Base-by-base conservation (phyloP, 768 basidiomycete genomes). In the Suillus brevipes region DNA sequence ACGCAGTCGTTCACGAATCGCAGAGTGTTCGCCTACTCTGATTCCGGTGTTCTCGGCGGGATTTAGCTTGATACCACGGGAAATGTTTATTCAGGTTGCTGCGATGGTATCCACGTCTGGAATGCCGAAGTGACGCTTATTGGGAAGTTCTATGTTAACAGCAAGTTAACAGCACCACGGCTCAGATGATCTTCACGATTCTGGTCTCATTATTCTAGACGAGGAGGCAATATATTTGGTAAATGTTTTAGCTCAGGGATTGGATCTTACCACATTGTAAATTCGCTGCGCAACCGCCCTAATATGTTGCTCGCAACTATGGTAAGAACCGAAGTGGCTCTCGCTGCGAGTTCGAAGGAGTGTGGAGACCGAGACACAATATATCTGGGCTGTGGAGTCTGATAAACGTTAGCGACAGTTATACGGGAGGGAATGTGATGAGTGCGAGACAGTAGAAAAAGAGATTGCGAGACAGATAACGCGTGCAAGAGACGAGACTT, bases 41-140 rank as follows among this genome's bases (percentile, higher is more conserved):
- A 89, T 65, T 78, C 86, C 20, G 89, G 87, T 10, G 75, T 85
- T 38, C 83, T 87, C n/a, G 89, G 90, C 67, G 88, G 88, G 8
- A 71, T 89, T 10, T 84, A 87, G 67, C 77, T 87, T 5, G 89
- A 91, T 67, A 75, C 78, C 3, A 70, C 79, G 0, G 88, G 88
- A 0, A 89, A 90, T 66, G 83, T 91, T 0, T 90, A 87, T 71
- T 75, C 85, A 3, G 85, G 85, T 1, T 84, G 82, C 62, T 87
- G 84, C 28, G 89, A 90, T 66, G 89, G 89, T 42, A 49, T 40
- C 25, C 1, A 64, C 34, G 61, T 88, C 12, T 85, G 84, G 81
- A 80, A 82, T 67, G 60, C 72, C 14, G 72, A 80, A 31, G 87
- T 88, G 1, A 81, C 79, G 3, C 78, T 89, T 4, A 72, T 89